Conservation (phyloP, 139 green algal species). For the Ettlia oleoabundans region DNA sequence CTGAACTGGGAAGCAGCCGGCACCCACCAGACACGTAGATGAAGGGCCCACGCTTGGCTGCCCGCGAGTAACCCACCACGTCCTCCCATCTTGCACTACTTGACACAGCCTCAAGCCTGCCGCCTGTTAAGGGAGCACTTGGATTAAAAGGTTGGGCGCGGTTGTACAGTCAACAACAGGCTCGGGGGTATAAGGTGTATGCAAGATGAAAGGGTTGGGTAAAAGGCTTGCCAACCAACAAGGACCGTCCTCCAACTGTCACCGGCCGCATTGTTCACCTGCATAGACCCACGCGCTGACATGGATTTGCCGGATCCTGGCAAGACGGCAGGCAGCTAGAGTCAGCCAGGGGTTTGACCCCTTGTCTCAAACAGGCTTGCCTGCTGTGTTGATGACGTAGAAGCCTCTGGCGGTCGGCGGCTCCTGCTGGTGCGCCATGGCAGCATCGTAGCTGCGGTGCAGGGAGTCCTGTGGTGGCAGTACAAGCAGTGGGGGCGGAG, state of each 20-base stretch:
- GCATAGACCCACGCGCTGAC: too few species aligned
- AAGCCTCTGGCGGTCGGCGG: slow-evolving; percentile 7
- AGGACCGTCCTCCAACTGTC: too few species aligned
- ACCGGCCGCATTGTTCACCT: too few species aligned
- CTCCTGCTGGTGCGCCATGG: neutral
- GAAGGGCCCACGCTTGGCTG: slow-evolving; percentile 13
- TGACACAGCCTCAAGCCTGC: slow-evolving; percentile 16
- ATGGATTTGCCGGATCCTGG: too few species aligned
- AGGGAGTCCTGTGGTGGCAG: slow-evolving; percentile 20
- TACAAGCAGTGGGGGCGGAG: too few species aligned
- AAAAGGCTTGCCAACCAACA: too few species aligned
- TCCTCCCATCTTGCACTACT: slow-evolving; percentile 26
- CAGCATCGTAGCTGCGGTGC: slow-evolving; percentile 18
- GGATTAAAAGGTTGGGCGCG: neutral
- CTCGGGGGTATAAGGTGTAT: neutral
- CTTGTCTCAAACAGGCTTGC: neutral
- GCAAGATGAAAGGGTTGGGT: too few species aligned
- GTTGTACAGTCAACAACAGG: neutral
- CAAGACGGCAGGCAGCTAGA: too few species aligned
- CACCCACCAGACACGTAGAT: slow-evolving; percentile 17
- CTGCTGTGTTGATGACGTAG: neutral
- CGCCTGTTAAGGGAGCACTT: neutral
- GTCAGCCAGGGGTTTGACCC: too few species aligned
- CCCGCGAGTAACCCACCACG: slow-evolving; percentile 33
- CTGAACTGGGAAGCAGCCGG: neutral